Base-by-base conservation (phyloP, 805 yeast genomes). In the Huiozyma sinensis region DNA sequence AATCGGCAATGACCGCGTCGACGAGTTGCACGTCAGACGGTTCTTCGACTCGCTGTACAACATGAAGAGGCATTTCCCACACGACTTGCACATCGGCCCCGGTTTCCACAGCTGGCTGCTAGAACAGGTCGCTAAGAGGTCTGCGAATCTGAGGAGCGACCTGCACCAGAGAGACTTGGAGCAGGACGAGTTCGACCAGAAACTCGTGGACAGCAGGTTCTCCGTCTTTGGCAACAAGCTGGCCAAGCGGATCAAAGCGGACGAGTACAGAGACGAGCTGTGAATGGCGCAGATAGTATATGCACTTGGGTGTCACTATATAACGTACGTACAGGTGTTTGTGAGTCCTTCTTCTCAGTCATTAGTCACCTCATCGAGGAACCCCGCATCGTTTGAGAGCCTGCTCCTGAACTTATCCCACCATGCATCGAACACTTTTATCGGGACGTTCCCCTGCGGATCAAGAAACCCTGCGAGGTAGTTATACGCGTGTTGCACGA, bases 401-500 rank as follows among this genome's bases (percentile, higher is more conserved):
- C 83, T 81, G 6, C 75, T 64, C 60, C 76, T 84, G 65, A 92
- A 90, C 63, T 87, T 89, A 50, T 74, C 80, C 98, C 98, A 86
- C 98, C 98, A 90, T 36, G 75, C 81, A 58, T 90, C 94, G 55
- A 90, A 90, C 37, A 79, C 83, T 56, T 81, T 84, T 57, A 90
- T 84, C 3, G 89, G 83, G 3, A 90, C 96, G 52, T 79, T 85
- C 2, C 95, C 95, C 24, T 75, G 69, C 5, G 67, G 60, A 56
- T 87, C 95, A 6, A 87, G 74, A 59, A 89, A 90, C n/a, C 97
- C 85, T 1, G 94, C 79, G 40, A 90, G 64, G 59, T 76, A 92
- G 58, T 92, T 89, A 65, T 90, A 92, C 1, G 97, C 97, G 62
- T 92, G 87, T 34, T 80, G 80, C 17, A 92, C 94, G 45, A 92